Evolutionary conservation across 148 eudicot genomes (phyloP), one percentile per base, ranked within the genome.

Genomic region (Fallopia convolvulus): DNA sequence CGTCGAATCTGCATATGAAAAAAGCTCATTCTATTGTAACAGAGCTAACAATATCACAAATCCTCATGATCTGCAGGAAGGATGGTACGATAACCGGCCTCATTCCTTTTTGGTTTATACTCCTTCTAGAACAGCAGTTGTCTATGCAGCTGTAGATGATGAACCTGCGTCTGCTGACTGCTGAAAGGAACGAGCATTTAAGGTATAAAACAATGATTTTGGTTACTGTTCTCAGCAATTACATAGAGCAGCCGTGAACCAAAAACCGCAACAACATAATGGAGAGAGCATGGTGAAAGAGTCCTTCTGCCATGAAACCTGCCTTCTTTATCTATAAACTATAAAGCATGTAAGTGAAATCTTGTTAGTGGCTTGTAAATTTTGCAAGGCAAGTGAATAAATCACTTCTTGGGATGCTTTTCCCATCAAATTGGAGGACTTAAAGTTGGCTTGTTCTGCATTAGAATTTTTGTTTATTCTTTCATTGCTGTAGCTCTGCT

Each of bases 81-180:
- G 89, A 41, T 50, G 77, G 80, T 85, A 81, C 77, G 97, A 94
- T 76, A 82, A 86, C 74, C 86, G 97, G 26, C 99, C 99, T 70
- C 82, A 85, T 73, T 92, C 94, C 0, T 92, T 94, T 79, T 71
- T 84, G 81, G 85, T 94, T 21, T 94, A 94, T 74, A 84, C 94
- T 50, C 97, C 99, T 77, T 85, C 84, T 58, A 88, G 99, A 82
- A 86, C 99, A 68, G 97, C 90, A 75, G 92, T 89, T 42, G 99
- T 94, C 40, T 94, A 92, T 75, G 92, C 90, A 20, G 81, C 87
- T 48, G 86, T 77, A 49, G 82, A 86, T 42, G 84, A 85, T 78
- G 88, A 83, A 66, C 75, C 55, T 11, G 68, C 53, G 15, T 21
- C 72, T 66, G 5, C 9, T 13, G 44, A 66, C n/a, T 32, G 20